Evolutionary conservation across 164 flowering plant species (phyloP).

Genomic region (Warburgia ugandensis): DNA sequence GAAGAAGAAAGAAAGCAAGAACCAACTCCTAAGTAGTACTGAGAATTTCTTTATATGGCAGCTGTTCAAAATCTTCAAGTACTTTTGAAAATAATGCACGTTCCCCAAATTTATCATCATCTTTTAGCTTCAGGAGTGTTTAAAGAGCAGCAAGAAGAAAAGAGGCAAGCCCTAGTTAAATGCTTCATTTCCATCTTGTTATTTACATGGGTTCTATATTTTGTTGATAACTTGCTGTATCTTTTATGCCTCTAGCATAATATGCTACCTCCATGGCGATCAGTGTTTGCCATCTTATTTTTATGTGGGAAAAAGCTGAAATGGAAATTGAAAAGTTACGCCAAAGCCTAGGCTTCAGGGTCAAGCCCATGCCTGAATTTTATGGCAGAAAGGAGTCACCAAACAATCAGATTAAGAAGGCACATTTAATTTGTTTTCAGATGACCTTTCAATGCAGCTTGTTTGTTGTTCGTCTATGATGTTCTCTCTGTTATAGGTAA

Average conservation of each 20-base stretch:
- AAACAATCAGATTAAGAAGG: slow-evolving; percentile 31
- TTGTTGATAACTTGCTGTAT: too few species aligned
- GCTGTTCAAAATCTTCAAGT: slow-evolving; percentile 31
- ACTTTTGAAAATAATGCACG: slow-evolving; percentile 27
- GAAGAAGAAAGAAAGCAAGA: background rate
- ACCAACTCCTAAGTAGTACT: background rate
- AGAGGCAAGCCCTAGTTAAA: slow-evolving; percentile 44
- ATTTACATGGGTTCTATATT: too few species aligned
- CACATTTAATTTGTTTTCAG: slow-evolving; percentile 6
- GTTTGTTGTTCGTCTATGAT: too few species aligned
- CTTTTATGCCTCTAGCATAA: too few species aligned
- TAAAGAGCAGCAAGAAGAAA: slow-evolving; percentile 84
- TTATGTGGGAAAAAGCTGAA: slow-evolving; percentile 36
- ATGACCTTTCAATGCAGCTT: too few species aligned
- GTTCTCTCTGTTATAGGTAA: too few species aligned
- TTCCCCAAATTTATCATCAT: slow-evolving; percentile 29
- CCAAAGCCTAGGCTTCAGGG: slow-evolving; percentile 27
- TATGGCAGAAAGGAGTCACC: slow-evolving; percentile 15
- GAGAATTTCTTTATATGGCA: slow-evolving; percentile 3
- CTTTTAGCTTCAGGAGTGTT: slow-evolving; percentile 76
- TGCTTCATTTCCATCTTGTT: too few species aligned
- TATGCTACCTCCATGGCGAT: too few species aligned
- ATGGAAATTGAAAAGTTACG: slow-evolving; percentile 18
- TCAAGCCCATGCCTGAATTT: slow-evolving; percentile 26
- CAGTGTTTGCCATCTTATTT: slow-evolving; percentile 2